Evolutionary conservation across 768 basidiomycete genomes (phyloP).

Genomic region (Butyriboletus loyo): DNA sequence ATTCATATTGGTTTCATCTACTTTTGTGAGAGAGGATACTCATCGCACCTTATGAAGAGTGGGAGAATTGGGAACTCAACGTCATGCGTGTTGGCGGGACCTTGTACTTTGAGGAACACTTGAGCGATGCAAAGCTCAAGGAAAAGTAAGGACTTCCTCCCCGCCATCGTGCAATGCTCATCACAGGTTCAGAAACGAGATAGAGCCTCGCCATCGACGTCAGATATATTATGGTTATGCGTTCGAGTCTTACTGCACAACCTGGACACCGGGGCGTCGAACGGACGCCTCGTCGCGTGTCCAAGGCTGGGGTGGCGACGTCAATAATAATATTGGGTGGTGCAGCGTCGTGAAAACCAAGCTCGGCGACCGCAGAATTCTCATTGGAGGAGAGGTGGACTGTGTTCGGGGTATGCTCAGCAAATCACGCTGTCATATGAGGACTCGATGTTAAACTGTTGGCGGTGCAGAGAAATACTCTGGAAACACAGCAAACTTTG

Average conservation of each 20-base stretch:
- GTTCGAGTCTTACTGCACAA: slow-evolving; percentile 86
- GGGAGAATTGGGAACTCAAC: slow-evolving; percentile 79
- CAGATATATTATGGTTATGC: slow-evolving; percentile 84
- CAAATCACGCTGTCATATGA: background rate
- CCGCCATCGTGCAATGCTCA: background rate
- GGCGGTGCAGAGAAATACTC: slow-evolving; percentile 53
- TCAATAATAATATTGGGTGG: slow-evolving; percentile 89
- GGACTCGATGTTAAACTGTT: background rate
- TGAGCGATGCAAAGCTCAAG: slow-evolving; percentile 51
- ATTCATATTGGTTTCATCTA: slow-evolving; percentile 14
- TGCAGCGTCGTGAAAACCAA: slow-evolving; percentile 87
- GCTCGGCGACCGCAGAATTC: slow-evolving; percentile 62
- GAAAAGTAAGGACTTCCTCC: slow-evolving; percentile 53
- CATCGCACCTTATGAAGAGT: slow-evolving; percentile 77
- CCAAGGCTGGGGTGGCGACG: slow-evolving; percentile 71
- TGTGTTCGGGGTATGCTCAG: slow-evolving; percentile 66
- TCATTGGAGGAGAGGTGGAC: slow-evolving; percentile 91
- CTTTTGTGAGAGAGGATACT: slow-evolving; percentile 61
- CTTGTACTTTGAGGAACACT: slow-evolving; percentile 73
- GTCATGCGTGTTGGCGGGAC: slow-evolving; percentile 73
- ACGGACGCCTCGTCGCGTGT: slow-evolving; percentile 25
- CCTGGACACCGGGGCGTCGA: slow-evolving; percentile 27
- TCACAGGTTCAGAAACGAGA: slow-evolving; percentile 49
- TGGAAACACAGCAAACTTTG: slow-evolving; percentile 62
- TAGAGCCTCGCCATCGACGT: slow-evolving; percentile 58